These are phyloP conservation scores for Lachancea kluyveri DNA, from an alignment of 805 yeast genomes.

Conservation along the genomic window DNA sequence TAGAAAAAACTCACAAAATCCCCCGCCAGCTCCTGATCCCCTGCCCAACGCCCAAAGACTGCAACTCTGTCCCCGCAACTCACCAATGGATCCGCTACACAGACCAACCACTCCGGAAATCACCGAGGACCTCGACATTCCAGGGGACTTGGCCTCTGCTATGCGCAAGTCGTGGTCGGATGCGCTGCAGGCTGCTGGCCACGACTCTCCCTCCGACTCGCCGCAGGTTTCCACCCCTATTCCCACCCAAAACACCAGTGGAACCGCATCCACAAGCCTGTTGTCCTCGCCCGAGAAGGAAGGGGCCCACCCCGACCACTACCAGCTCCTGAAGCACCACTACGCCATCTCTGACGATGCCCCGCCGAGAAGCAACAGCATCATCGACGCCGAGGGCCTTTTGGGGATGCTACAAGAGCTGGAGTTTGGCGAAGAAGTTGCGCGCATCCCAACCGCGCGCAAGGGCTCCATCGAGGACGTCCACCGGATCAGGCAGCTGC, in stretches of 20 bases:
- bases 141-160: slow-evolving; percentile 27
- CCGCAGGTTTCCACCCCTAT: slow-evolving; percentile 6
- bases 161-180: slow-evolving; percentile 31
- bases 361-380: slow-evolving; percentile 3
- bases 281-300: no score
- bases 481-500: slow-evolving; percentile 26
- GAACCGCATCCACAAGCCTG: no score
- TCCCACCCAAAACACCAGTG: slow-evolving; percentile 1
- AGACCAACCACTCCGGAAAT: no score
- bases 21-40: no score
- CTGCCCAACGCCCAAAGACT: no score
- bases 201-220: slow-evolving; percentile 16
- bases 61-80: no score
- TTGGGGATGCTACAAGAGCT: slow-evolving; percentile 3
- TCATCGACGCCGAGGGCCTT: slow-evolving; percentile 4
- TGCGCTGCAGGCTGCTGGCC: slow-evolving; percentile 6
- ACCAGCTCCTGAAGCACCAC: slow-evolving; percentile 8
- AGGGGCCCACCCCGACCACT: no score
- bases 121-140: no score
- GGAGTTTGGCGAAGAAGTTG: slow-evolving; percentile 4
- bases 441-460: slow-evolving; percentile 12
- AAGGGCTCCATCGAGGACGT: slow-evolving; percentile 29
- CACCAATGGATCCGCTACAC: no score
- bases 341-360: slow-evolving; percentile 7
- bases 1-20: no score